Conservation (phyloP, 1,284 basidiomycete species). For the Mycena sp. region DNA sequence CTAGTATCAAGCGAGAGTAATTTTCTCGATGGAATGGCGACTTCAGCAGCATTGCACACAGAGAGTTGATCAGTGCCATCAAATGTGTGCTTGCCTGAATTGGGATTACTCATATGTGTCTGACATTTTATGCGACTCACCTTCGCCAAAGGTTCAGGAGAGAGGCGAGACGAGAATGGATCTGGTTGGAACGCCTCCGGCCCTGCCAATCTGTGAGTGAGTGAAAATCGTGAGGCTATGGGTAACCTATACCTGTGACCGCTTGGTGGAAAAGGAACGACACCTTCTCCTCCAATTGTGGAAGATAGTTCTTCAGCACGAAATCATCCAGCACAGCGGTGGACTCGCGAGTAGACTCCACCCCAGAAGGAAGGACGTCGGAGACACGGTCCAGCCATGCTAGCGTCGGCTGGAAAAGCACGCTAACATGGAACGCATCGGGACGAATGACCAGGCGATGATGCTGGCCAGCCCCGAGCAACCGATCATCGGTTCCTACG, state of each 20-base stretch:
- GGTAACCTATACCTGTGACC: constrained; percentile 69
- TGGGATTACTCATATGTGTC: constrained; percentile 18
- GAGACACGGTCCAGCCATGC: constrained; percentile 84
- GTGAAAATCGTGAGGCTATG: constrained; percentile 14
- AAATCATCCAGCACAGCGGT: constrained; percentile 92
- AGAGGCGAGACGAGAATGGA: constrained; percentile 69
- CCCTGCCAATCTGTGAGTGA: constrained; percentile 53
- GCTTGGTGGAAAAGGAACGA: constrained; percentile 89
- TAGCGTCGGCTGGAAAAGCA: constrained; percentile 94
- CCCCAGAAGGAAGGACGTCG: constrained; percentile 79
- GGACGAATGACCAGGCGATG: constrained; percentile 91
- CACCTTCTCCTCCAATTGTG: constrained; percentile 96
- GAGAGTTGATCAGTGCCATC: constrained; percentile 91
- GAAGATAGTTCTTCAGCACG: constrained; percentile 92
- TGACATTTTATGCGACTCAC: constrained; percentile 51
- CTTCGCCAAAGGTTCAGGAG: constrained; percentile 82
- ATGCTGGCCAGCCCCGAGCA: constrained; percentile 77
- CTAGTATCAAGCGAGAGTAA: constrained; percentile 93
- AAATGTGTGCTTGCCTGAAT: constrained; percentile 83
- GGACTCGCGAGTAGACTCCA: constrained; percentile 78
- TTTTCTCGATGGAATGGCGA: constrained; percentile 98
- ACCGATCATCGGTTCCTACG: constrained; percentile 76
- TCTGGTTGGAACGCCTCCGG: constrained; percentile 89
- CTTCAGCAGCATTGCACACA: constrained; percentile 91
- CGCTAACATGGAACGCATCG: constrained; percentile 94